These are phyloP conservation scores for Agaricales sp. DNA, from an alignment of 1,284 basidiomycete genomes.

Conservation along the genomic window DNA sequence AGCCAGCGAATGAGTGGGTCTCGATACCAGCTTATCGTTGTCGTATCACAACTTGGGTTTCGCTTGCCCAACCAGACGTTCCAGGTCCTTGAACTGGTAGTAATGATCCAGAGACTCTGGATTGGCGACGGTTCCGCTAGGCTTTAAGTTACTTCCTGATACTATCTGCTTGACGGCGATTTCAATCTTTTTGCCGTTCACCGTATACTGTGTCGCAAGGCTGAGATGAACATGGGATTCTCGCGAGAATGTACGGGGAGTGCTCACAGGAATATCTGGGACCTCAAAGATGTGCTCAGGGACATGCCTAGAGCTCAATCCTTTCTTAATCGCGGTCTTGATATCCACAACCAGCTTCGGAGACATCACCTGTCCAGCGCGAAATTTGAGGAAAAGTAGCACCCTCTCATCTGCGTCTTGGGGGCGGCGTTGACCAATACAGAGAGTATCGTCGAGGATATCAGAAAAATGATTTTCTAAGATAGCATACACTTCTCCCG, in stretches of 20 bases:
- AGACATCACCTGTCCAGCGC: conserved; percentile 38
- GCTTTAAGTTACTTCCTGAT: conserved; percentile 46
- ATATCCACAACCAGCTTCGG: conserved; percentile 39
- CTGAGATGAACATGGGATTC: no score
- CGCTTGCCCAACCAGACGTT: conserved; percentile 11
- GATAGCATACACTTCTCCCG: conserved; percentile 78
- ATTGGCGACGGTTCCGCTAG: conserved; percentile 63
- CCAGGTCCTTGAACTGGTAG: conserved; percentile 46
- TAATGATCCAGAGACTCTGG: conserved; percentile 52
- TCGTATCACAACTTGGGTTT: background rate
- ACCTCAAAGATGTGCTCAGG: conserved; percentile 55
- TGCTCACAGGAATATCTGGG: conserved; percentile 52
- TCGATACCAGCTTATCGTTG: background rate
- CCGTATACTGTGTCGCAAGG: conserved; percentile 40
- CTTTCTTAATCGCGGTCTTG: conserved; percentile 48
- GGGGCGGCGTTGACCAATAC: conserved; percentile 71
- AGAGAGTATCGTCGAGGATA: conserved; percentile 64
- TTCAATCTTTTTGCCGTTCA: conserved; percentile 68
- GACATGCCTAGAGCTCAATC: conserved; percentile 67
- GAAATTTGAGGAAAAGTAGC: conserved; percentile 76
- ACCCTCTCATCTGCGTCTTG: conserved; percentile 77
- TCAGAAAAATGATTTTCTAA: conserved; percentile 50
- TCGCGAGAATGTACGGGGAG: conserved; percentile 1
- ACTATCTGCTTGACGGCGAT: conserved; percentile 67
- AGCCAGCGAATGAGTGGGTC: background rate